Evolutionary conservation across 805 yeast genomes (phyloP), one percentile per base, ranked within the genome.

Genomic region (Metschnikowia continentalis): DNA sequence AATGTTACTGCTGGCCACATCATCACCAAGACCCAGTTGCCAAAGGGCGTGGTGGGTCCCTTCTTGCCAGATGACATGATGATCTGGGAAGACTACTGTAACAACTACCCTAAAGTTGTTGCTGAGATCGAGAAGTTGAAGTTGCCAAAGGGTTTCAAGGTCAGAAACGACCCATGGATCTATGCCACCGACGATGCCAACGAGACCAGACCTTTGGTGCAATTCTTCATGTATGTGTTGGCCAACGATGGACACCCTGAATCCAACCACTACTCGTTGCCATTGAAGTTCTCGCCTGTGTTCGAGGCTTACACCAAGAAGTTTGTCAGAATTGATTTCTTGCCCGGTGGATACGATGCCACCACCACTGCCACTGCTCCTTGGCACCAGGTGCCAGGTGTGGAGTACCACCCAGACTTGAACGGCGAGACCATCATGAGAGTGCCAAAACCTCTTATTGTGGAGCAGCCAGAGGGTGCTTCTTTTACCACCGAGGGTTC

Each of bases 131-230:
- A 75, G 52, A 84, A 85, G 65, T 74, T 86, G 68, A 76, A 81
- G 56, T 72, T 86, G 52, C 91, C 90, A 54, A 62, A 71, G 57
- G 78, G 63, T 64, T 78, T 65, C 70, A 64, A 65, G 35, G 83
- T 84, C 45, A 77, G 82, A 58, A 78, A 78, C 63, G 92, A 86
- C 65, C 89, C 91, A 48, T 88, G 96, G 95, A 88, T 86, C 78
- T 86, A 88, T 65, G 95, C 92, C 61, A 83, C 90, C 33, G 90
- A 84, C 63, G 83, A 82, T 59, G 70, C 79, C 44, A 69, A 76
- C 53, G 88, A 83, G 62, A 72, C 66, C 41, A 78, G 84, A 67
- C 79, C 82, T n/a, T 71, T 83, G 72, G 73, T 83, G 55, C 90
- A 85, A 71, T 83, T 84, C 66, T 84, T 83, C 74, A 83, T 86